Percentiles rank a stretch among this genome's conserved stretches.
phyloP scores from a whole-genome alignment of 2,329 filamentous ascomycete species.

The Claviceps capensis region DNA sequence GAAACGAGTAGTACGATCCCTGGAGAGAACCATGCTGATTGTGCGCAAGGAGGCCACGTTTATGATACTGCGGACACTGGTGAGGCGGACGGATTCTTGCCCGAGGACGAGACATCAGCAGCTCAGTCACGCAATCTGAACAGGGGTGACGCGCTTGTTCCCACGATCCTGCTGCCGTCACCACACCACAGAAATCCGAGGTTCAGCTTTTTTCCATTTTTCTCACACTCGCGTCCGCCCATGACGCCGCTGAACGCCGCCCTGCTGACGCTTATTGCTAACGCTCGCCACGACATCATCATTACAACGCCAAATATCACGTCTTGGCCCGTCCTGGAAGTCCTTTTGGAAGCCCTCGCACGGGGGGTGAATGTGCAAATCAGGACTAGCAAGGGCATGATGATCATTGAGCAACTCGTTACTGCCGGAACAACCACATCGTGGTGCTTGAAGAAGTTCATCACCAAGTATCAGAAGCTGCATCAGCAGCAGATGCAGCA shows the following conservation, averaged over 20 bases:
- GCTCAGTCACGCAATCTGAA: slow-evolving; percentile 17
- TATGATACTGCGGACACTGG: background rate
- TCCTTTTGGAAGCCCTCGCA: slow-evolving; percentile 44
- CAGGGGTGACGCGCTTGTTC: slow-evolving; percentile 15
- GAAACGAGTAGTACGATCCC: background rate
- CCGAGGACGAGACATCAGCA: slow-evolving; percentile 12
- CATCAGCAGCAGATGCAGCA: background rate
- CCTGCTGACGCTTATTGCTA: slow-evolving; percentile 44
- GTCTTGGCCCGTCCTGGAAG: slow-evolving; percentile 46
- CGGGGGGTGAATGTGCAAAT: slow-evolving; percentile 57
- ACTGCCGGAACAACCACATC: slow-evolving; percentile 64
- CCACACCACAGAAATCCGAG: slow-evolving; percentile 55
- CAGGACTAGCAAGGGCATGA: slow-evolving; percentile 54
- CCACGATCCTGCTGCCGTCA: slow-evolving; percentile 57
- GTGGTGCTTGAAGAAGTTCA: slow-evolving; percentile 45
- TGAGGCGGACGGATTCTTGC: slow-evolving; percentile 5
- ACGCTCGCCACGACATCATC: slow-evolving; percentile 45
- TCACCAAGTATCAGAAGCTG: slow-evolving; percentile 35
- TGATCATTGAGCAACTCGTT: slow-evolving; percentile 68
- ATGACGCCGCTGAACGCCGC: slow-evolving; percentile 55
- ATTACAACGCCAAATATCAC: slow-evolving; percentile 73
- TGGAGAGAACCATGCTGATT: background rate
- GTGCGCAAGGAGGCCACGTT: background rate
- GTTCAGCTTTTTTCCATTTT: slow-evolving; percentile 47
- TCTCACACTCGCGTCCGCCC: slow-evolving; percentile 35